These are phyloP conservation scores for Hemileccinum rubropunctum DNA, from an alignment of 768 basidiomycete species.

Conservation along the genomic window DNA sequence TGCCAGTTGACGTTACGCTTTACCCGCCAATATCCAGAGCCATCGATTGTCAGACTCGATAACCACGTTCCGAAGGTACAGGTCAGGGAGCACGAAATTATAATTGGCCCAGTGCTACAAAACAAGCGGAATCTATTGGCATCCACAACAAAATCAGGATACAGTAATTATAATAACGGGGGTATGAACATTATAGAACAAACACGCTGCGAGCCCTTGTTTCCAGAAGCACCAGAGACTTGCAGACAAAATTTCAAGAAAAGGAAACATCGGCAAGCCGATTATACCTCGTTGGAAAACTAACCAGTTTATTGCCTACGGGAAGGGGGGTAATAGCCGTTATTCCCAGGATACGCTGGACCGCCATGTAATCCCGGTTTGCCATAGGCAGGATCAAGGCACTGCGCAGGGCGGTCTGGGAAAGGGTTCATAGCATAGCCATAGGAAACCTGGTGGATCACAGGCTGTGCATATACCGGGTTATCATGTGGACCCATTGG, in stretches of 20 bases:
- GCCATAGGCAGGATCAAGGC: slow-evolving; percentile 6
- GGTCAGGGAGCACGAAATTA: too few relatives aligned
- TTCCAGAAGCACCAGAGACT: slow-evolving; percentile 11
- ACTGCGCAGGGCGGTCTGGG: slow-evolving; percentile 12
- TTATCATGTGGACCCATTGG: neutral
- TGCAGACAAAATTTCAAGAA: slow-evolving; percentile 6
- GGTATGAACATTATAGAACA: slow-evolving; percentile 9
- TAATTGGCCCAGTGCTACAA: neutral
- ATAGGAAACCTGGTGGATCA: slow-evolving; percentile 15
- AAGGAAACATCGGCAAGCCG: slow-evolving; percentile 5
- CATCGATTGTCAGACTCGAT: too few relatives aligned
- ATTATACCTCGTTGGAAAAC: neutral
- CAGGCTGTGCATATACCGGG: slow-evolving; percentile 7
- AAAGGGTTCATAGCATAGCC: slow-evolving; percentile 4
- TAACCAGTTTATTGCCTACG: slow-evolving; percentile 8
- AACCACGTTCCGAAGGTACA: too few relatives aligned
- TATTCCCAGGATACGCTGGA: slow-evolving; percentile 10
- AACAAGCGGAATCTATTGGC: slow-evolving; percentile 5
- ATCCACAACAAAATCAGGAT: slow-evolving; percentile 11
- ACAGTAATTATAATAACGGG: slow-evolving; percentile 5
- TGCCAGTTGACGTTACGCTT: too few relatives aligned
- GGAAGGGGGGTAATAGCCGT: slow-evolving; percentile 10
- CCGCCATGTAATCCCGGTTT: slow-evolving; percentile 13
- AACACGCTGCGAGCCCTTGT: slow-evolving; percentile 9
- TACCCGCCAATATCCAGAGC: too few relatives aligned